These are phyloP conservation scores for Lactarius tabidus DNA, from an alignment of 768 basidiomycete species.

Conservation along the genomic window DNA sequence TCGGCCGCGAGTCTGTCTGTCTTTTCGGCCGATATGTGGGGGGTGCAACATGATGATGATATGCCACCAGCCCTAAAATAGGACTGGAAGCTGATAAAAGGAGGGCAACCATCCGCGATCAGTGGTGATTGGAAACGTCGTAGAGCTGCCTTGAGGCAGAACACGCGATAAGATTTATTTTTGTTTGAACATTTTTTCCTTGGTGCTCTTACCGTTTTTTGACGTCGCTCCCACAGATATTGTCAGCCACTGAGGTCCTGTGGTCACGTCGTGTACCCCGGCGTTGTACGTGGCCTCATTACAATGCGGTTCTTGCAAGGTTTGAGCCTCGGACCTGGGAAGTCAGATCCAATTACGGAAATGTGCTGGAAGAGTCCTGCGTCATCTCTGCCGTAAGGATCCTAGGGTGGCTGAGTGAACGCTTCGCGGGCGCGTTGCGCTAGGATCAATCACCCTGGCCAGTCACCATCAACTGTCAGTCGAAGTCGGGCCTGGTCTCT, in stretches of 20 bases:
- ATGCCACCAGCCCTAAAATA: not conserved
- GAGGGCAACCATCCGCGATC: not conserved
- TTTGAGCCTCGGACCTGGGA: not conserved
- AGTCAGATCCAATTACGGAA: not conserved
- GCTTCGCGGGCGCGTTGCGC: not conserved
- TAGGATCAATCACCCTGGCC: not conserved
- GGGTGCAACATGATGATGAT: not conserved
- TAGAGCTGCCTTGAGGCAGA: conserved; percentile 3
- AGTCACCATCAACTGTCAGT: not conserved
- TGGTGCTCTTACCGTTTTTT: not conserved
- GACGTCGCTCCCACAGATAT: not conserved
- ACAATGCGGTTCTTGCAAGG: not conserved
- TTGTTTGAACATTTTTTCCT: not conserved
- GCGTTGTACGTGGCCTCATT: not conserved
- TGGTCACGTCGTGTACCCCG: not conserved
- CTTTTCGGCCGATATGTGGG: no score
- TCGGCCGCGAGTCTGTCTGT: no score
- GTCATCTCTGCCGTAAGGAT: conserved; percentile 8
- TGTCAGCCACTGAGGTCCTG: not conserved
- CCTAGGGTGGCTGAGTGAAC: not conserved
- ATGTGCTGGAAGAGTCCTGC: not conserved
- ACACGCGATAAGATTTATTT: not conserved
- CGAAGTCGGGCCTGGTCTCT: not conserved
- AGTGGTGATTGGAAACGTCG: not conserved
- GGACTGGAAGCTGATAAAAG: not conserved